Conservation (phyloP, 2,329 filamentous ascomycete genomes). For the Colletotrichum shisoi region DNA sequence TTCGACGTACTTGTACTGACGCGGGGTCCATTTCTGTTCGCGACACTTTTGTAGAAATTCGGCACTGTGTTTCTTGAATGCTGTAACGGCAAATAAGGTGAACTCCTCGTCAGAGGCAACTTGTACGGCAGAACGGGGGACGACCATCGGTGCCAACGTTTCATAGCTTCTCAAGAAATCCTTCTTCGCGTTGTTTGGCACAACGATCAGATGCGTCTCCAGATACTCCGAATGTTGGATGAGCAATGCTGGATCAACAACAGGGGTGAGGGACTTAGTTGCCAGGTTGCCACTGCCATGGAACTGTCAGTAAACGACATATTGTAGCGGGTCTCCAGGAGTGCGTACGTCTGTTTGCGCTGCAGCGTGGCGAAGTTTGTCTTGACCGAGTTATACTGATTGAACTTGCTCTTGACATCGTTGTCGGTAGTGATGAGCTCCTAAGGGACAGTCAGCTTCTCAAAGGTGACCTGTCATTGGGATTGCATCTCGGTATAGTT, state of each 20-base stretch:
- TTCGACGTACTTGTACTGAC: conserved; percentile 92
- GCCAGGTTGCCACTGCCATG: conserved; percentile 80
- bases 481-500: not conserved
- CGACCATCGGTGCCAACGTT: conserved; percentile 87
- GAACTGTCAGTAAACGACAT: conserved; percentile 31
- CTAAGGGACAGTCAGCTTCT: conserved; percentile 52
- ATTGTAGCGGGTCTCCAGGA: conserved; percentile 1
- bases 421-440: conserved; percentile 93
- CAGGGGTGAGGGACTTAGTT: conserved; percentile 89
- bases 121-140: conserved; percentile 83
- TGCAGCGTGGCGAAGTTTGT: conserved; percentile 81
- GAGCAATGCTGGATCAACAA: conserved; percentile 81
- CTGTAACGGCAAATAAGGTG: conserved; percentile 83
- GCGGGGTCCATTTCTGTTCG: conserved; percentile 92
- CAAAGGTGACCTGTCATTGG: not conserved
- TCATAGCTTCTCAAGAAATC: conserved; percentile 93
- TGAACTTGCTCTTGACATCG: conserved; percentile 93
- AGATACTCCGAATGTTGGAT: conserved; percentile 95
- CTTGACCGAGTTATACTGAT: conserved; percentile 92
- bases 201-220: conserved; percentile 91
- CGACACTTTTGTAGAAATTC: conserved; percentile 93
- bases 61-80: conserved; percentile 87
- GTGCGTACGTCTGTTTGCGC: conserved; percentile 81
- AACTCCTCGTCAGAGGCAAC: conserved; percentile 90
- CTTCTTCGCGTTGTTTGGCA: conserved; percentile 80